A percentile compares a stretch with the other conserved stretches of the same genome.
Conservation (phyloP, 805 yeast species). For the Schwanniomyces pseudopolymorphus region DNA sequence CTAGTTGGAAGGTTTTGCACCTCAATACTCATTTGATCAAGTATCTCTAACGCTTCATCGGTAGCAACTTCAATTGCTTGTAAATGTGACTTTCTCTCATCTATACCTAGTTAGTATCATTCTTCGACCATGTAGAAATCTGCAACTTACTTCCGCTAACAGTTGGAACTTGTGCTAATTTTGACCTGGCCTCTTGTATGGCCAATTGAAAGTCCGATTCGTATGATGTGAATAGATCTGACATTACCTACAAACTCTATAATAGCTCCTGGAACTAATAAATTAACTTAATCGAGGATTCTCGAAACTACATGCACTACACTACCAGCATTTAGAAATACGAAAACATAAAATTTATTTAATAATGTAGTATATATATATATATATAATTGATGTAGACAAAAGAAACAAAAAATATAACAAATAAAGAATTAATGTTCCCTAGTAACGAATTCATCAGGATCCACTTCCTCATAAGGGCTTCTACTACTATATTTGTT, state of each 20-base stretch:
- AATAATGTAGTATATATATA: neutral
- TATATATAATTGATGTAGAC: neutral
- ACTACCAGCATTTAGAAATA: neutral
- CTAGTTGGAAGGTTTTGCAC: conserved; percentile 80
- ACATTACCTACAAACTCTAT: conserved; percentile 17
- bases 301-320: neutral
- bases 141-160: conserved; percentile 37
- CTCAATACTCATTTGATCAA: conserved; percentile 87
- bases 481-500: conserved; percentile 31
- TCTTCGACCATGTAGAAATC: neutral
- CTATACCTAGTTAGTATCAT: conserved; percentile 27
- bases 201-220: conserved; percentile 74
- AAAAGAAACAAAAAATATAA: neutral
- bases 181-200: conserved; percentile 66
- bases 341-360: neutral
- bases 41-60: conserved; percentile 78
- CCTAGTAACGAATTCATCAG: conserved; percentile 60
- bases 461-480: conserved; percentile 41
- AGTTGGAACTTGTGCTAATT: conserved; percentile 54
- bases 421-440: conserved; percentile 1
- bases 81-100: conserved; percentile 53
- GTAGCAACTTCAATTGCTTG: conserved; percentile 62
- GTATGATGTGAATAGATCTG: conserved; percentile 61
- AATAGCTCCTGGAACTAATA: neutral
- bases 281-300: neutral